phyloP scores from a whole-genome alignment of 768 basidiomycete species.

The Ramaria sp. region DNA sequence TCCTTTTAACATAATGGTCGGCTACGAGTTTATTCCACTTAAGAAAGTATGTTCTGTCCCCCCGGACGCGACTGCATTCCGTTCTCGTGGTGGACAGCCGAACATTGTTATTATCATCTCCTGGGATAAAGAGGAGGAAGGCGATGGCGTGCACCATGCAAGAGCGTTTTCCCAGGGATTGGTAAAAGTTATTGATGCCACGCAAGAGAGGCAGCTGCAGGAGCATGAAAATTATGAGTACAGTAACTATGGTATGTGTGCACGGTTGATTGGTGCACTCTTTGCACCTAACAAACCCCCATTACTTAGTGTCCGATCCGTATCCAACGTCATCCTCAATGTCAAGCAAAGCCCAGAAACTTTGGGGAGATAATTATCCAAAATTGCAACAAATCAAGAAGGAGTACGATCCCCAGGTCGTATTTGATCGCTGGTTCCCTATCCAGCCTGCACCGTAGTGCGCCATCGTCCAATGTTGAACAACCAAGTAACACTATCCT shows the following conservation, averaged over 20 bases:
- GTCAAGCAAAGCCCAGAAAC: slow-evolving; percentile 11
- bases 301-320: background rate
- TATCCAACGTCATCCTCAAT: too few species aligned
- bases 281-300: background rate
- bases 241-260: slow-evolving; percentile 34
- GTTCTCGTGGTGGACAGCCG: slow-evolving; percentile 23
- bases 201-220: slow-evolving; percentile 21
- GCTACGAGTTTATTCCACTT: slow-evolving; percentile 35
- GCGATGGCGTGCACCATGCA: slow-evolving; percentile 22
- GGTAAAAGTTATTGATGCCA: slow-evolving; percentile 19
- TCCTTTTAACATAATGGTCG: slow-evolving; percentile 18
- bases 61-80: slow-evolving; percentile 30
- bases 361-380: slow-evolving; percentile 30
- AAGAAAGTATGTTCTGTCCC: slow-evolving; percentile 22
- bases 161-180: slow-evolving; percentile 23
- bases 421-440: slow-evolving; percentile 26
- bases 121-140: slow-evolving; percentile 24
- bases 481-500: too few species aligned
- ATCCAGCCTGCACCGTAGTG: slow-evolving; percentile 15
- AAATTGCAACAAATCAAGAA: slow-evolving; percentile 27
- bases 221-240: slow-evolving; percentile 26
- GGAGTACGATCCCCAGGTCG: slow-evolving; percentile 23
- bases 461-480: too few species aligned
- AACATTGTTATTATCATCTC: slow-evolving; percentile 24
- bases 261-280: background rate